Conservation (phyloP, 179 eudicot genomes). For the Camellia oleifera region DNA sequence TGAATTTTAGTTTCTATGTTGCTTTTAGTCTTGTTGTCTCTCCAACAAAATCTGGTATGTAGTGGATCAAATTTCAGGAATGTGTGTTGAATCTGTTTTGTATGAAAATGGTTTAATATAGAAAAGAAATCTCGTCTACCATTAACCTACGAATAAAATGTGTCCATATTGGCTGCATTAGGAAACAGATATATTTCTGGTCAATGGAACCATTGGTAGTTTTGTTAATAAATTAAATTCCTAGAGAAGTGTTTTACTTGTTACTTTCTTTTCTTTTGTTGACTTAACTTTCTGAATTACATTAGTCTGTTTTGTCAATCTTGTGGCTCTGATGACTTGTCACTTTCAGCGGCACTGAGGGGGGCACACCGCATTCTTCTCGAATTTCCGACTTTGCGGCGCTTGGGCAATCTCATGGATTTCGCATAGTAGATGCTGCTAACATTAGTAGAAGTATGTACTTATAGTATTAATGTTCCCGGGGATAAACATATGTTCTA, state of each 20-base stretch:
- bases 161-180: background rate
- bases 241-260: background rate
- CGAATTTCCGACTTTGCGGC: conserved; percentile 47
- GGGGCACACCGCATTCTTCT: conserved; percentile 35
- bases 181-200: background rate
- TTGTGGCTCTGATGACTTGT: conserved; percentile 16
- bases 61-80: too few species aligned
- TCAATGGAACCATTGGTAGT: background rate
- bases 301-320: background rate
- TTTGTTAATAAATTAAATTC: background rate
- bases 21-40: too few species aligned
- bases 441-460: conserved; percentile 54
- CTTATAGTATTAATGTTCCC: conserved; percentile 15
- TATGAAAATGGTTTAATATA: too few species aligned
- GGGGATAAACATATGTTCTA: background rate
- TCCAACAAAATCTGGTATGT: too few species aligned
- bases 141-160: background rate
- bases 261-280: background rate
- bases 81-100: too few species aligned
- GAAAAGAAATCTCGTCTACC: background rate
- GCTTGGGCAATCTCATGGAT: conserved; percentile 70
- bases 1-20: too few species aligned
- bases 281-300: background rate
- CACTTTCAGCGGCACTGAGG: conserved; percentile 55
- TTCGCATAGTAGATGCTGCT: conserved; percentile 50